phyloP scores from a whole-genome alignment of 208 protist genomes.

The Wallacemonas collosoma region DNA sequence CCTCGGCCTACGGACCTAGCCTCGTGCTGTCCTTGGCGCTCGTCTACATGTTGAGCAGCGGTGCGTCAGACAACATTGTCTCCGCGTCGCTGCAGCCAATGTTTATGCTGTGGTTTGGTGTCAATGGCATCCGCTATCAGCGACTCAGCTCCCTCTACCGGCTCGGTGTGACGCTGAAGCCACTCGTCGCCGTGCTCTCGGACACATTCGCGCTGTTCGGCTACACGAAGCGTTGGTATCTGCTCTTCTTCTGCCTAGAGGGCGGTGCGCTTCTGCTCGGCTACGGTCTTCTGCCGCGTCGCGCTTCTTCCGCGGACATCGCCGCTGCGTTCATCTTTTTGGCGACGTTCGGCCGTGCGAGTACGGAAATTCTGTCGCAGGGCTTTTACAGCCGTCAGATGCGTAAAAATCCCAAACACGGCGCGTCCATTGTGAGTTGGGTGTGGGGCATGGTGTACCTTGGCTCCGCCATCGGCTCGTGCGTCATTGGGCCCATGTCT shows the following conservation, averaged over 20 bases:
- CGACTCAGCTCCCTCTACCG: conserved; percentile 21
- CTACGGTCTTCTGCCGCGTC: conserved; percentile 26
- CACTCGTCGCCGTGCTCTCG: conserved; percentile 30
- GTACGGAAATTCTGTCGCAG: conserved; percentile 42
- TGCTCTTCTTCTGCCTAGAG: conserved; percentile 30
- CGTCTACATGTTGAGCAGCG: conserved; percentile 39
- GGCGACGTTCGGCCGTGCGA: conserved; percentile 25
- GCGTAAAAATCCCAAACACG: conserved; percentile 24
- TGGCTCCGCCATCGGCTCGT: conserved; percentile 23
- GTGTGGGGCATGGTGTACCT: conserved; percentile 41
- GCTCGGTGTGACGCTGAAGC: conserved; percentile 39
- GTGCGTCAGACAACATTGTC: conserved; percentile 30
- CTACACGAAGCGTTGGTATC: conserved; percentile 41
- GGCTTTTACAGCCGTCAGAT: conserved; percentile 44
- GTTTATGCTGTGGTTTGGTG: conserved; percentile 24
- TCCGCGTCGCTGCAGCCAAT: conserved; percentile 18
- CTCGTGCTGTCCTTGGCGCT: conserved; percentile 28
- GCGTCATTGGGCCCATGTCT: conserved; percentile 32
- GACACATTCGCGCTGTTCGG: conserved; percentile 37
- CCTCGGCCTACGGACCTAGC: conserved; percentile 28
- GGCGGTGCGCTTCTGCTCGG: conserved; percentile 19
- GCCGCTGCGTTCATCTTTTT: conserved; percentile 38
- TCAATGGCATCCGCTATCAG: conserved; percentile 34
- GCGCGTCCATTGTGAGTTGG: conserved; percentile 35
- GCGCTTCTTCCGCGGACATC: conserved; percentile 15